Percentiles rank a stretch among this genome's conserved stretches.
Conservation (phyloP, 2,329 filamentous ascomycete genomes). For the Nothophoma quercina region DNA sequence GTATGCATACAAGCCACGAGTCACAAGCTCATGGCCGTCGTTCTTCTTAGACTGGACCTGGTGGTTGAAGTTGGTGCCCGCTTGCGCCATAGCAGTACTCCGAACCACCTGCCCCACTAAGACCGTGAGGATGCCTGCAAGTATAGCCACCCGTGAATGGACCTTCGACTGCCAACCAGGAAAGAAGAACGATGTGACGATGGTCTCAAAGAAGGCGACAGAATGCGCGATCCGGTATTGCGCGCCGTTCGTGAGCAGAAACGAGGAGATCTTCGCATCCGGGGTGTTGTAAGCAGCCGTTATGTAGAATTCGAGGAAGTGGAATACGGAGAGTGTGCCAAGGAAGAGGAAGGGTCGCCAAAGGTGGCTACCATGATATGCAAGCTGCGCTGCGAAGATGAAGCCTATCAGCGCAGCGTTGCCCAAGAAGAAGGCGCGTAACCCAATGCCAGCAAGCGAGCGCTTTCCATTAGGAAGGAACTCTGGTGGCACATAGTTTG, state of each 20-base stretch:
- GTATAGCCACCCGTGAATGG: constrained; percentile 48
- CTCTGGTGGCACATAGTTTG: constrained; percentile 33
- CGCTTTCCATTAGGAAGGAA: constrained; percentile 54
- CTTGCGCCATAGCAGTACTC: constrained; percentile 86
- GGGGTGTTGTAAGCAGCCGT: constrained; percentile 85
- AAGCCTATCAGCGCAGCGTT: constrained; percentile 45
- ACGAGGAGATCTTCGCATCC: constrained; percentile 75
- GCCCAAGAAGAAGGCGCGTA: constrained; percentile 57
- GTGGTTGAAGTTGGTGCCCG: constrained; percentile 89
- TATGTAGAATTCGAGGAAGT: constrained; percentile 95
- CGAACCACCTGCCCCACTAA: constrained; percentile 76
- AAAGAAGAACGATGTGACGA: constrained; percentile 66
- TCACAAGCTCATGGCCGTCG: constrained; percentile 81
- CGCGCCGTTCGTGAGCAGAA: constrained; percentile 85
- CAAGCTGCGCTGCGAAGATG: constrained; percentile 37
- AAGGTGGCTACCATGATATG: constrained; percentile 50
- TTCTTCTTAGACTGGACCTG: constrained; percentile 75
- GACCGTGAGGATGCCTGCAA: constrained; percentile 70
- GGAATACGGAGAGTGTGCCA: constrained; percentile 76
- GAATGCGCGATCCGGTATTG: constrained; percentile 85
- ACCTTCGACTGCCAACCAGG: constrained; percentile 57
- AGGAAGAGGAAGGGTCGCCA: constrained; percentile 72
- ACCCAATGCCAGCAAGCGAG: constrained; percentile 56
- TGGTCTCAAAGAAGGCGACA: constrained; percentile 75
- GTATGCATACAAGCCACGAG: constrained; percentile 76